Percentiles rank a stretch among this genome's conserved stretches.
Evolutionary conservation across 345 rosid genomes (phyloP).

Genomic region (Geranium brycei): DNA sequence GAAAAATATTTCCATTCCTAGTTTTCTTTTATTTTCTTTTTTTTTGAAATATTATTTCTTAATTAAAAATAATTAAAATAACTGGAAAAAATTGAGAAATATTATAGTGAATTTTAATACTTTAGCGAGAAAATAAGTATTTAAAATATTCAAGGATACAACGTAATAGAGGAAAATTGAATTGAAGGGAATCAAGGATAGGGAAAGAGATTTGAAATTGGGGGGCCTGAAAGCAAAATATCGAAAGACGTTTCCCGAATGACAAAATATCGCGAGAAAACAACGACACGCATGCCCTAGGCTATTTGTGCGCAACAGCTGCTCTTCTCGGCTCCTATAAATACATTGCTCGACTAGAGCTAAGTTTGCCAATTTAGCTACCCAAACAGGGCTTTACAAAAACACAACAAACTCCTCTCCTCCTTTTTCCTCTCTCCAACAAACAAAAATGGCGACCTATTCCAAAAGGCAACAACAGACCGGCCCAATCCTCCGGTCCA

Average conservation of each 20-base stretch:
- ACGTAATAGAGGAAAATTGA: too few relatives aligned
- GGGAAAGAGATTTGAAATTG: not conserved
- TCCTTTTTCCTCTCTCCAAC: not conserved
- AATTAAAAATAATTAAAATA: too few relatives aligned
- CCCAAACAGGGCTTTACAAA: constrained; percentile 14
- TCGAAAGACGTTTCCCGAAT: not conserved
- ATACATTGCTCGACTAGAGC: constrained; percentile 26
- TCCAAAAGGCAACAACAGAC: constrained; percentile 23
- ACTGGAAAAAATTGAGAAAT: too few relatives aligned
- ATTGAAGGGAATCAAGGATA: not conserved
- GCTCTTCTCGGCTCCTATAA: constrained; percentile 24
- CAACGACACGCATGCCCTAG: not conserved
- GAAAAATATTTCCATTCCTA: too few relatives aligned
- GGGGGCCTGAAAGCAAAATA: not conserved
- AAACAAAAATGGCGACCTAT: constrained; percentile 35
- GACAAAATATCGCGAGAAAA: constrained; percentile 10
- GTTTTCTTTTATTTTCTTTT: too few relatives aligned
- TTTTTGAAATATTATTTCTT: too few relatives aligned
- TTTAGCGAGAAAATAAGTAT: too few relatives aligned
- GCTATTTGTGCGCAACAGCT: not conserved
- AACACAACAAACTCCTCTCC: not conserved
- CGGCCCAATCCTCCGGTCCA: constrained; percentile 30
- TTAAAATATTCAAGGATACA: too few relatives aligned
- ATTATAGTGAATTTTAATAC: too few relatives aligned
- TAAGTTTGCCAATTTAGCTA: constrained; percentile 39